Base-by-base conservation (phyloP, 768 basidiomycete genomes). In the Russula griseocarnosa region DNA sequence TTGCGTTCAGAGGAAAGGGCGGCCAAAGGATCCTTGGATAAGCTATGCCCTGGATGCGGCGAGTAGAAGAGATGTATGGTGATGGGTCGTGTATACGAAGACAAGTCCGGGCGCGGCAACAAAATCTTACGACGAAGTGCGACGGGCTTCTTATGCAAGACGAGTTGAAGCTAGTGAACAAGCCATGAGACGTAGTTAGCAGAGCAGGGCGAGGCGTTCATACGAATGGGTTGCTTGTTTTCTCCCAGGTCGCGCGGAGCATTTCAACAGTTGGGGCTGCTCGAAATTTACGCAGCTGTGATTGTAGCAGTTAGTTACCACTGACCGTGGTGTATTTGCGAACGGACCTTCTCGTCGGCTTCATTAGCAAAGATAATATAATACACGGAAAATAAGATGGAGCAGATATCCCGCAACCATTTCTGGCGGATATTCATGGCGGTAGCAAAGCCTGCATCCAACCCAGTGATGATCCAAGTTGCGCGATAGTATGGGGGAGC, bases 381-480 rank as follows among this genome's bases (percentile, higher is more conserved):
- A 77, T 98, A 99, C 2, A 81, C 77, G 0, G 92, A 87, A 73
- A 97, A 96, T 26, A 93, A 69, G 50, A 97, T 77, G 47, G 92
- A 93, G 57, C 86, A 88, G 6, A 97, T 75, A 73, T 99, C 93
- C 68, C 88, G 83, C 11, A 98, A 74, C 94, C 93, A 97, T 72
- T 89, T 92, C 3, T 92, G 91, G 16, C 88, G 85, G 61, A 99
- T 92, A 2, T 85, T 79, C 90, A 96, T 94, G 14, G 96, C 95
- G 0, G 94, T 94, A 0, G 94, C 94, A 71, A 98, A 98, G 1
- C 95, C 97, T 3, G 95, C 94, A 72, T 99, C 97, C n/a, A 98
- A 79, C 2, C 94, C 95, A 0, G 92, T 96, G 55, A 76, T 84
- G 62, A 99, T 87, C 89, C 94, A 99, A 57, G 95, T 96, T 9